A percentile compares a stretch with the other conserved stretches of the same genome.
Conservation (phyloP, 441 rosid species). For the Lepidium campestre region DNA sequence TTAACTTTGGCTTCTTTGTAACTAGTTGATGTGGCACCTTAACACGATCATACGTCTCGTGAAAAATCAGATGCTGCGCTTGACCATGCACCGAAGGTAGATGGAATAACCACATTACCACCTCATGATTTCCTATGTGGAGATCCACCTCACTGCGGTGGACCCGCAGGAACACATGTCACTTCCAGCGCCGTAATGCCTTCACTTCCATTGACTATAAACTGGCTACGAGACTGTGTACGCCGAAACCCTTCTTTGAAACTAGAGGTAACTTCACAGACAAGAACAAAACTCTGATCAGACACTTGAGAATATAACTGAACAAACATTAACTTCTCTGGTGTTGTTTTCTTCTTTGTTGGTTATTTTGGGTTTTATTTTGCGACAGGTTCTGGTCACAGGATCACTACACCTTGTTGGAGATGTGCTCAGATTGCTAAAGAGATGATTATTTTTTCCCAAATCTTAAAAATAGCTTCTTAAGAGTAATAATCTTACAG, state of each 20-base stretch:
- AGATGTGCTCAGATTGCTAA: constrained; percentile 62
- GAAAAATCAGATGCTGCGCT: constrained; percentile 33
- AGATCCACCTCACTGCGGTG: constrained; percentile 42
- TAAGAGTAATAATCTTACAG: constrained; percentile 9
- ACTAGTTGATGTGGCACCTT: not conserved
- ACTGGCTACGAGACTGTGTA: constrained; percentile 77
- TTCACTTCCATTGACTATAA: constrained; percentile 72
- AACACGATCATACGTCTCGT: constrained; percentile 6
- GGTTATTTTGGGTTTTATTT: not conserved
- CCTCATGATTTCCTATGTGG: constrained; percentile 45
- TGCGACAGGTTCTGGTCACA: constrained; percentile 74
- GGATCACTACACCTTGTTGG: constrained; percentile 89
- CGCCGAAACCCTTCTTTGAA: constrained; percentile 60
- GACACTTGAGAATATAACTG: not conserved
- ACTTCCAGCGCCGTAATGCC: constrained; percentile 60
- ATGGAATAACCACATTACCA: constrained; percentile 31
- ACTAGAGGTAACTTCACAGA: constrained; percentile 46
- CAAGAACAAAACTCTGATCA: not conserved
- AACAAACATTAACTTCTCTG: not conserved
- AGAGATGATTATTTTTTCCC: constrained; percentile 5
- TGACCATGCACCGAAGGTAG: constrained; percentile 33
- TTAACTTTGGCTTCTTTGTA: constrained; percentile 3
- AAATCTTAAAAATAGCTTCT: not conserved
- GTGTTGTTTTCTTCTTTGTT: not conserved
- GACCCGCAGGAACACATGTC: constrained; percentile 26